A percentile compares a stretch with the other conserved stretches of the same genome.
Evolutionary conservation across 2,329 filamentous ascomycete genomes (phyloP).

Genomic region (Calonectria henricotiae): DNA sequence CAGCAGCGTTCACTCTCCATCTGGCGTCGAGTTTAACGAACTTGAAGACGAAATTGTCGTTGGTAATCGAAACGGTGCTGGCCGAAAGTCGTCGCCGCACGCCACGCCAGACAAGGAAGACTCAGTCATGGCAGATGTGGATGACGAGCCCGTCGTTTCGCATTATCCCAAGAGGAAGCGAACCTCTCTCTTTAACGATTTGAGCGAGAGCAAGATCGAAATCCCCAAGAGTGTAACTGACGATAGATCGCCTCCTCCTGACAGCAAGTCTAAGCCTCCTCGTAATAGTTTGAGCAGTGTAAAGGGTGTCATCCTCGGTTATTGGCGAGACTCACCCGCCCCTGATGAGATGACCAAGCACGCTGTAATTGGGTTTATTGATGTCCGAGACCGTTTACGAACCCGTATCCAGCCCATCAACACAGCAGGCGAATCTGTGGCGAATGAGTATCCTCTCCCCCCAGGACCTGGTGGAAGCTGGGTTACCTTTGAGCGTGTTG

Average conservation of each 20-base stretch:
- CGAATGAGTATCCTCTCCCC: conserved; percentile 66
- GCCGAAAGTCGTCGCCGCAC: conserved; percentile 58
- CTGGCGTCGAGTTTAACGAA: conserved; percentile 58
- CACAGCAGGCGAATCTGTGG: conserved; percentile 65
- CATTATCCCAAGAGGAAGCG: conserved; percentile 73
- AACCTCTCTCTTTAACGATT: conserved; percentile 65
- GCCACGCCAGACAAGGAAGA: conserved; percentile 61
- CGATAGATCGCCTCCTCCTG: conserved; percentile 49
- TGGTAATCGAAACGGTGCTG: conserved; percentile 60
- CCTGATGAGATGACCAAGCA: conserved; percentile 69
- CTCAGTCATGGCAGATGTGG: conserved; percentile 62
- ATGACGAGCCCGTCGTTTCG: conserved; percentile 59
- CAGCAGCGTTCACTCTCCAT: conserved; percentile 58
- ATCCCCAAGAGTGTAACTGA: conserved; percentile 56
- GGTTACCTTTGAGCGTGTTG: conserved; percentile 75
- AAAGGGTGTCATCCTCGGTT: conserved; percentile 70
- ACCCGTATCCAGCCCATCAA: conserved; percentile 71
- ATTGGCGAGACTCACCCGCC: conserved; percentile 74
- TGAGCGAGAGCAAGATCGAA: conserved; percentile 67
- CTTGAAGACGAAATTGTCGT: conserved; percentile 72
- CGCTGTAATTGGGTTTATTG: conserved; percentile 75
- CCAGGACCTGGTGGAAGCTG: conserved; percentile 75
- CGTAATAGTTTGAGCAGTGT: conserved; percentile 55
- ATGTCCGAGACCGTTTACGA: conserved; percentile 73
- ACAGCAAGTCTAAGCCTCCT: conserved; percentile 51